Percentiles rank a stretch among this genome's conserved stretches.
Conservation (phyloP, 2,329 filamentous ascomycete genomes). For the Beauveria sp. region DNA sequence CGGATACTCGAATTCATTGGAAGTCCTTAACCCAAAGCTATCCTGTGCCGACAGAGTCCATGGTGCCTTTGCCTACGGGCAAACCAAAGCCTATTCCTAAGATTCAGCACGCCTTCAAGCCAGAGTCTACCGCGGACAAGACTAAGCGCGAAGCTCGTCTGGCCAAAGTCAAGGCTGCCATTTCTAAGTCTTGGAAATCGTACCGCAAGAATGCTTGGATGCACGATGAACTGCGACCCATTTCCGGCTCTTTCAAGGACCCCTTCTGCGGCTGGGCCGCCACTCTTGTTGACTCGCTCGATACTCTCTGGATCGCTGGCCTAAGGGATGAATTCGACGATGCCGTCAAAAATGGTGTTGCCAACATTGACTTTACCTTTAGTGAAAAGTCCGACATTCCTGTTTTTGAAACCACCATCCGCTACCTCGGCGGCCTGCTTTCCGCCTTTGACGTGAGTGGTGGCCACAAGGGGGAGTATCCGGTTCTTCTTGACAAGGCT, state of each 20-base stretch:
- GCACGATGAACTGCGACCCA: slow-evolving; percentile 77
- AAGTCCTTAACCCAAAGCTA: slow-evolving; percentile 65
- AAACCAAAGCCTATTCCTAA: slow-evolving; percentile 62
- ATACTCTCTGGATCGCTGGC: slow-evolving; percentile 84
- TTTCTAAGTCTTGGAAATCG: slow-evolving; percentile 71
- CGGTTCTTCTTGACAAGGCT: slow-evolving; percentile 67
- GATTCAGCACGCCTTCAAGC: slow-evolving; percentile 67
- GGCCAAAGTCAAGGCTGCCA: slow-evolving; percentile 61
- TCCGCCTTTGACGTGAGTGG: slow-evolving; percentile 82
- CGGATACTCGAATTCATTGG: slow-evolving; percentile 52
- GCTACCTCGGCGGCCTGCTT: slow-evolving; percentile 80
- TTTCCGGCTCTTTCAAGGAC: slow-evolving; percentile 60
- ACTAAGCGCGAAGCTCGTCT: slow-evolving; percentile 58
- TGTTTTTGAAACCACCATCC: slow-evolving; percentile 88
- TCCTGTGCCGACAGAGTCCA: slow-evolving; percentile 60
- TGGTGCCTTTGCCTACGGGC: slow-evolving; percentile 70
- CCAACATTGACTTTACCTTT: slow-evolving; percentile 75
- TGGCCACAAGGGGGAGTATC: slow-evolving; percentile 46
- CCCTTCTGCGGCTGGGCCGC: slow-evolving; percentile 91
- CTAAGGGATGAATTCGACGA: slow-evolving; percentile 72
- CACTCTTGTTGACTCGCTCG: slow-evolving; percentile 73
- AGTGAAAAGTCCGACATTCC: slow-evolving; percentile 57
- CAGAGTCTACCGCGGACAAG: slow-evolving; percentile 54
- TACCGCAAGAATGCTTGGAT: slow-evolving; percentile 76
- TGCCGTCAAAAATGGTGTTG: slow-evolving; percentile 56